A percentile compares a stretch with the other conserved stretches of the same genome.
Evolutionary conservation across 2,329 filamentous ascomycete genomes (phyloP).

Genomic region (Dactylonectria estremocensis): DNA sequence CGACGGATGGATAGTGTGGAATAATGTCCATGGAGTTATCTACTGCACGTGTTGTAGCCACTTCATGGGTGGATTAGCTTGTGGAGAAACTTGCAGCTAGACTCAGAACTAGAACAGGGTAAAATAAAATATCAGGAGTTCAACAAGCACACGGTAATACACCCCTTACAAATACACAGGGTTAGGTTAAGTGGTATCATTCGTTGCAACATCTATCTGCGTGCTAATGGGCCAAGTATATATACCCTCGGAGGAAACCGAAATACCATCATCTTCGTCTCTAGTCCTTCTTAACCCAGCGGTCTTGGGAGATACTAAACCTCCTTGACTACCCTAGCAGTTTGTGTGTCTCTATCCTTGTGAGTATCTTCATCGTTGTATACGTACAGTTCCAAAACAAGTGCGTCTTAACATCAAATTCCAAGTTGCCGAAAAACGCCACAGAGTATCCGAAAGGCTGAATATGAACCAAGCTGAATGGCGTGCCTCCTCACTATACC

Average conservation of each 20-base stretch:
- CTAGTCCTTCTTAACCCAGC: background rate
- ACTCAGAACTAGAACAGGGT: background rate
- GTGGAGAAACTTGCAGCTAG: background rate
- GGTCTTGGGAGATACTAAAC: background rate
- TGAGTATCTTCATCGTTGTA: slow-evolving; percentile 8
- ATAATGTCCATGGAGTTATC: background rate
- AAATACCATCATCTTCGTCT: background rate
- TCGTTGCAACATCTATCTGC: slow-evolving; percentile 1
- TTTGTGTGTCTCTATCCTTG: slow-evolving; percentile 10
- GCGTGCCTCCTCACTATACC: slow-evolving; percentile 16
- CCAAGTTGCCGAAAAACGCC: slow-evolving; percentile 7
- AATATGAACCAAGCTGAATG: background rate
- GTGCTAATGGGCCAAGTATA: background rate
- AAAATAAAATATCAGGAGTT: background rate
- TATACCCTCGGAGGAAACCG: background rate
- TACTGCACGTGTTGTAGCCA: background rate
- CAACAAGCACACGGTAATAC: background rate
- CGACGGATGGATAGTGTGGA: background rate
- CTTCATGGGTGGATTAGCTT: background rate
- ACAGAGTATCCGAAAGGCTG: slow-evolving; percentile 6
- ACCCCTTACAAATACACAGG: background rate
- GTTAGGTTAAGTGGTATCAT: background rate
- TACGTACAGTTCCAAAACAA: slow-evolving; percentile 11
- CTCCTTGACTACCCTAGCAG: slow-evolving; percentile 2
- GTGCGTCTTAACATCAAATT: background rate